phyloP scores from a whole-genome alignment of 2,329 filamentous ascomycete genomes.

The Neocucurbitaria cava region DNA sequence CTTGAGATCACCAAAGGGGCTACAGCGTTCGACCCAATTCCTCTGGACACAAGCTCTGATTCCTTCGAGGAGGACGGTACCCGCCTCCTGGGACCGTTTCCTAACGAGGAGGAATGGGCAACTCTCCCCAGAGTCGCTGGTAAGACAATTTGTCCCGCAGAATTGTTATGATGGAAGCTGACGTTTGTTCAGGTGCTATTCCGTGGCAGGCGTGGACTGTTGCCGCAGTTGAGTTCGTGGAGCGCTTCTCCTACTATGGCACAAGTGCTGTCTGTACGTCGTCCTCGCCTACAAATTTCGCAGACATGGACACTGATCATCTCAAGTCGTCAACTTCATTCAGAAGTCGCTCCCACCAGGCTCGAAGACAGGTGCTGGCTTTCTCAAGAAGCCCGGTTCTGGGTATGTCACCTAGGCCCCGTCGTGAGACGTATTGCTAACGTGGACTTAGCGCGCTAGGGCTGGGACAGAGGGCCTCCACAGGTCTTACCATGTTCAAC shows the following conservation, averaged over 20 bases:
- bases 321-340: constrained; percentile 44
- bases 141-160: too few relatives aligned
- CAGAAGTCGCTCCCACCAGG: constrained; percentile 41
- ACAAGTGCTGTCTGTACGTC: constrained; percentile 45
- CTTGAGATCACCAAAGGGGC: constrained; percentile 43
- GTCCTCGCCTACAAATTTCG: neutral
- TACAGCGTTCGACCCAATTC: constrained; percentile 33
- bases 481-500: constrained; percentile 61
- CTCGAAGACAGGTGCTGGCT: constrained; percentile 45
- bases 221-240: constrained; percentile 45
- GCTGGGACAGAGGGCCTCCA: constrained; percentile 62
- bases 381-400: constrained; percentile 40
- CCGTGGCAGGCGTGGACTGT: constrained; percentile 48
- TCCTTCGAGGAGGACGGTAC: constrained; percentile 27
- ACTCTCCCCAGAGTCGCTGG: constrained; percentile 47
- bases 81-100: constrained; percentile 34
- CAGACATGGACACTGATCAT: neutral
- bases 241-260: constrained; percentile 49
- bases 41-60: constrained; percentile 30
- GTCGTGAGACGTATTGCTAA: neutral
- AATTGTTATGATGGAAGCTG: too few relatives aligned
- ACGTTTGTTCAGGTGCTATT: constrained; percentile 18
- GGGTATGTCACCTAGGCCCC: constrained; percentile 21
- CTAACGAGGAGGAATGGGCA: constrained; percentile 45
- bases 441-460: constrained; percentile 56